A percentile compares a stretch with the other conserved stretches of the same genome.
These are phyloP conservation scores for Cutaneotrichosporon daszewskae DNA, from an alignment of 1,284 basidiomycete species.

Conservation along the genomic window DNA sequence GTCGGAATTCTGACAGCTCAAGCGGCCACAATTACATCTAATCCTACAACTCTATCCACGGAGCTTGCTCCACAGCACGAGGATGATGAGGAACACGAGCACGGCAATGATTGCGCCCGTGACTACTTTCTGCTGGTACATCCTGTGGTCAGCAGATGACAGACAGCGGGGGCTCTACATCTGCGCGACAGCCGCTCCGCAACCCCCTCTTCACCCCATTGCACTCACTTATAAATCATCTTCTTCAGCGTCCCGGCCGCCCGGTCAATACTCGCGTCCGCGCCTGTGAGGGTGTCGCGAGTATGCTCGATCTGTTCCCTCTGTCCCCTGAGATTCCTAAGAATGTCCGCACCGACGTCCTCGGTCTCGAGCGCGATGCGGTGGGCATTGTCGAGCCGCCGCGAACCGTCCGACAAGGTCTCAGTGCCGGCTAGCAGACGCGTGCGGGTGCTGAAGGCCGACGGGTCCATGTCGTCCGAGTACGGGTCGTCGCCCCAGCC, in stretches of 20 bases:
- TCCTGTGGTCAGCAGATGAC: conserved; percentile 28
- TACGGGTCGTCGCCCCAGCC: conserved; percentile 70
- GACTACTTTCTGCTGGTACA: conserved; percentile 50
- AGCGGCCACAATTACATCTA: too few relatives aligned
- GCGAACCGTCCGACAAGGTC: conserved; percentile 68
- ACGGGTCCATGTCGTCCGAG: conserved; percentile 46
- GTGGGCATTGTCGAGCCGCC: conserved; percentile 81
- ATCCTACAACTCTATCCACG: conserved; percentile 4
- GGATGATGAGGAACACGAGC: conserved; percentile 46
- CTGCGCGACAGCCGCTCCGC: not conserved
- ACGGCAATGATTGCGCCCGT: conserved; percentile 48
- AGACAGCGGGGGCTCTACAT: not conserved
- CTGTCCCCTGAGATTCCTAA: conserved; percentile 78
- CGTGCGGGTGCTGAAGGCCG: conserved; percentile 54
- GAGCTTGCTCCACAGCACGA: conserved; percentile 48
- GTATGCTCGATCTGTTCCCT: conserved; percentile 94
- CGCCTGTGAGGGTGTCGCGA: conserved; percentile 60
- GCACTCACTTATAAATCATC: conserved; percentile 56
- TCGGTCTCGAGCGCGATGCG: conserved; percentile 94
- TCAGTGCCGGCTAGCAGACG: conserved; percentile 69
- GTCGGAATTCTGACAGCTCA: too few relatives aligned
- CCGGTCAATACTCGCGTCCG: conserved; percentile 55
- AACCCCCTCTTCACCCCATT: not conserved
- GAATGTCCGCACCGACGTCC: conserved; percentile 86
- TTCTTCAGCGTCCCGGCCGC: conserved; percentile 56